Conservation (phyloP, 2,329 filamentous ascomycete species). For the Aphanocladium album region DNA sequence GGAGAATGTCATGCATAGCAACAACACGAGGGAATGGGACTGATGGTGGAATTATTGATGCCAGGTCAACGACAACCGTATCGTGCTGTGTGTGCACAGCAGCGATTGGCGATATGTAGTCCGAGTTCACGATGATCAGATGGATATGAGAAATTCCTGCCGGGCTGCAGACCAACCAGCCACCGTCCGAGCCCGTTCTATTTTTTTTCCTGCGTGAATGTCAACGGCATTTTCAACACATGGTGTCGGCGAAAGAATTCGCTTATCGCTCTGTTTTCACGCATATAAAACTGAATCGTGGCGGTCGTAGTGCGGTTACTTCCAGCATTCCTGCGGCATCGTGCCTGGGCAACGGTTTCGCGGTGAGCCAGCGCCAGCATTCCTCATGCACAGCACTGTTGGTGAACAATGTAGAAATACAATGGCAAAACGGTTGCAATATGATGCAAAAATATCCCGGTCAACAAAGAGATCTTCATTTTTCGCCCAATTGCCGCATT, state of each 20-base stretch:
- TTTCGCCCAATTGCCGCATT: background rate
- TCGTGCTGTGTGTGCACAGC: too few species aligned
- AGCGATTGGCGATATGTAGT: background rate
- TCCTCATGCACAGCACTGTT: background rate
- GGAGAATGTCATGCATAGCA: background rate
- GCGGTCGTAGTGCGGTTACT: background rate
- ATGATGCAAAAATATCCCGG: background rate
- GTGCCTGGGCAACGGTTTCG: conserved; percentile 3
- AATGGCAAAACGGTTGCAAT: background rate
- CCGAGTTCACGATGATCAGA: background rate
- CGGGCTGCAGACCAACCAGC: background rate
- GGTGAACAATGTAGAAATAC: background rate
- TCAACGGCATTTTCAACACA: background rate
- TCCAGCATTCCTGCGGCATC: background rate
- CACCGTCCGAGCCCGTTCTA: background rate
- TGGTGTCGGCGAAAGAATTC: background rate
- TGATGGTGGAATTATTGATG: background rate
- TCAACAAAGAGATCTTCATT: background rate
- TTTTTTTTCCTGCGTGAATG: background rate
- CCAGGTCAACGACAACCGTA: background rate
- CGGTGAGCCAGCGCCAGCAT: background rate
- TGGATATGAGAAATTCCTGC: background rate
- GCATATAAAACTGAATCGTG: background rate
- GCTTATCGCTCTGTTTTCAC: background rate
- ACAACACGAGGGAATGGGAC: background rate